phyloP scores from a whole-genome alignment of 768 basidiomycete species.

The Termitomyces sp. region DNA sequence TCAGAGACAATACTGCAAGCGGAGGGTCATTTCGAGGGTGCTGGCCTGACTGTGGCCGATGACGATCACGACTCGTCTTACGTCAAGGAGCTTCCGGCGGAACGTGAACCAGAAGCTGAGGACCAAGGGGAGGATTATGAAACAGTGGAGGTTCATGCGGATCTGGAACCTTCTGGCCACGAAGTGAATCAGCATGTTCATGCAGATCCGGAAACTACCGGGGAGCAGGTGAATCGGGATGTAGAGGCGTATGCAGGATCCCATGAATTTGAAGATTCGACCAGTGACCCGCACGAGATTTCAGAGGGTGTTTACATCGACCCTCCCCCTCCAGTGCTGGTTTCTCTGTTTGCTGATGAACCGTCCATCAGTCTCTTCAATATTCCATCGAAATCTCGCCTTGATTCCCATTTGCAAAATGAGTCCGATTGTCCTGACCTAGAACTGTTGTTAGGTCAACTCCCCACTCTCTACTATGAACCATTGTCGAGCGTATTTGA shows the following conservation, averaged over 20 bases:
- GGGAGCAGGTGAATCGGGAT: not conserved
- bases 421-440: conserved; percentile 15
- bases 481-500: conserved; percentile 66
- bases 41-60: not conserved
- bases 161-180: not conserved
- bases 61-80: not conserved
- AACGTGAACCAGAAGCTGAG: not conserved
- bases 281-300: conserved; percentile 50
- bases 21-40: not conserved
- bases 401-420: conserved; percentile 19
- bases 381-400: conserved; percentile 29
- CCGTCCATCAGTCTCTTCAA: conserved; percentile 52
- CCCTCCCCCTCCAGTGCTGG: conserved; percentile 64
- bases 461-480: conserved; percentile 74
- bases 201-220: not conserved
- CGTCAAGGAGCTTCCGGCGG: not conserved
- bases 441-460: conserved; percentile 52
- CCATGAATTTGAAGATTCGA: conserved; percentile 7
- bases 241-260: not conserved
- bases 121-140: not conserved
- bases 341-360: conserved; percentile 36
- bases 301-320: conserved; percentile 70
- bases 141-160: not conserved
- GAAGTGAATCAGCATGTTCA: not conserved
- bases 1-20: not conserved